Evolutionary conservation across 106 monocot genomes (phyloP), one percentile per base, ranked within the genome.

Genomic region (Phalaenopsis aphrodite): DNA sequence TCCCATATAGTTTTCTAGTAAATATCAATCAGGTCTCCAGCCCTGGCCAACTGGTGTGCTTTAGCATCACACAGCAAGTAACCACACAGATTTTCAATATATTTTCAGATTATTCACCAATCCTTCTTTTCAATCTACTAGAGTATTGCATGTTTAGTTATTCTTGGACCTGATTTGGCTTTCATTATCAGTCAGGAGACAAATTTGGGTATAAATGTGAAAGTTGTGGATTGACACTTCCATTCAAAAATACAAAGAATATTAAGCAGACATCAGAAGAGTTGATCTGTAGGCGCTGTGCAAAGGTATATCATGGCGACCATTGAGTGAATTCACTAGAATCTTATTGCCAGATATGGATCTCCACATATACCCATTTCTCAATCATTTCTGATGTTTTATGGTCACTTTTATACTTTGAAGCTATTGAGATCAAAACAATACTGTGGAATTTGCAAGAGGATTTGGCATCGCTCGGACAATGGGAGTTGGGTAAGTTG

Each of bases 361-460:
- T 41, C 16, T 75, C 30, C 30, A 30, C 30, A 30, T 30, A 30
- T 30, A 30, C 30, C 30, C 30, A 30, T 30, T 11, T 19, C 21
- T 19, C 21, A 23, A 61, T 5, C 21, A 61, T 61, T 61, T 5
- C 49, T 49, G 49, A 49, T 49, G 49, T 64, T 49, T 74, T 55
- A 16, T 75, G n/a, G 24, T 75, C 47, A 37, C 45, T 21, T 75
- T 15, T 77, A 10, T 47, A 73, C 19, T 81, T 78, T 87, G 78
- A 86, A 99, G 98, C 82, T 99, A 52, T 79, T 91, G 41, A 88
- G 85, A 47, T 90, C 85, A 68, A 99, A 92, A 75, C 92, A 92
- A 49, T 99, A 93, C 74, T 99, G 98, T 91, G 94, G 90, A 48
- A 92, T 99, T 71, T 99, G 98, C 82, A 94, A 99, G 85, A 94